Percentiles rank a stretch among this genome's conserved stretches.
Evolutionary conservation across 1,284 basidiomycete genomes (phyloP).

Genomic region (Ganoderma lingzhi): DNA sequence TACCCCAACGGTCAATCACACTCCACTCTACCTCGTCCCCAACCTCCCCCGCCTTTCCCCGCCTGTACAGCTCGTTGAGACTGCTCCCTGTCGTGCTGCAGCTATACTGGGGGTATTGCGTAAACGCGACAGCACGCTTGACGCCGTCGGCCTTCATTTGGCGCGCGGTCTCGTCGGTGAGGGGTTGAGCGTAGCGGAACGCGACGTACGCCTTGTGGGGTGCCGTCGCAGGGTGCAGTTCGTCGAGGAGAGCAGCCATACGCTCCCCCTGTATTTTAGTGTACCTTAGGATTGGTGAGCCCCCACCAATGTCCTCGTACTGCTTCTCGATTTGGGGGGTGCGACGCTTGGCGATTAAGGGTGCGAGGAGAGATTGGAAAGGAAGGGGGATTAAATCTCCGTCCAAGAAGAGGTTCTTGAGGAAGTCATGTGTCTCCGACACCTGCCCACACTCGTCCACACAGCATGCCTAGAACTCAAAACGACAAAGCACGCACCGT

Average conservation of each 20-base stretch:
- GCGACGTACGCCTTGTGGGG: conserved; percentile 97
- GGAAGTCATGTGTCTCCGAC: conserved; percentile 88
- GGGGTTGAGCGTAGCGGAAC: conserved; percentile 92
- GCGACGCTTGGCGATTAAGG: conserved; percentile 90
- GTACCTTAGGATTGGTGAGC: conserved; percentile 96
- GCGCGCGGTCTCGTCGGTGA: conserved; percentile 85
- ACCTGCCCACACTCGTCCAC: conserved; percentile 55
- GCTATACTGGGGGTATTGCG: conserved; percentile 99
- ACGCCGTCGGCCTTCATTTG: conserved; percentile 95
- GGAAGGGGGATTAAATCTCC: conserved; percentile 97
- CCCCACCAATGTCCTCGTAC: conserved; percentile 95
- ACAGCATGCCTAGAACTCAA: not conserved
- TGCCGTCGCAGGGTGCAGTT: conserved; percentile 90
- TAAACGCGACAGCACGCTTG: conserved; percentile 93
- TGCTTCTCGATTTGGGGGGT: conserved; percentile 96
- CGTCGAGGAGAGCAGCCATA: conserved; percentile 93
- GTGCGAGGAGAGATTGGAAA: conserved; percentile 89
- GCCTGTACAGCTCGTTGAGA: conserved; percentile 90
- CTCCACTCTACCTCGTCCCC: conserved; percentile 89
- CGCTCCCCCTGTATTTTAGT: conserved; percentile 89
- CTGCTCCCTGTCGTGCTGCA: conserved; percentile 98
- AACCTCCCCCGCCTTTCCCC: conserved; percentile 62
- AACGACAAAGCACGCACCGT: conserved; percentile 65
- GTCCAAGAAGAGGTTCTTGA: conserved; percentile 95
- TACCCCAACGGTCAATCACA: conserved; percentile 98